Evolutionary conservation across 2,329 filamentous ascomycete species (phyloP).

Genomic region (Nemania abortiva): DNA sequence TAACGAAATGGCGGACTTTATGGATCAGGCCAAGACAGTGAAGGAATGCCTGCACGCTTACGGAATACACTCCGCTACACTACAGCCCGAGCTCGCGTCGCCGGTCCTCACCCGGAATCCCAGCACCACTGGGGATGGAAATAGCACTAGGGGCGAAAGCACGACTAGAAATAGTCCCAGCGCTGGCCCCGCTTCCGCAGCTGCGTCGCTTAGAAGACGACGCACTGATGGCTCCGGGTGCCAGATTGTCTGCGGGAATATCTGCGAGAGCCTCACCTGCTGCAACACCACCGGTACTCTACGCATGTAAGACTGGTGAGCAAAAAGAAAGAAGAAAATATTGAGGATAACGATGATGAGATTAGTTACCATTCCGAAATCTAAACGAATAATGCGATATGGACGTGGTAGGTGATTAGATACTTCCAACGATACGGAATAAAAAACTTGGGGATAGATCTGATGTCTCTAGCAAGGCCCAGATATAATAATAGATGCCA

Average conservation of each 20-base stretch:
- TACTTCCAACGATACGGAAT: background rate
- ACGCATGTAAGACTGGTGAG: conserved; percentile 35
- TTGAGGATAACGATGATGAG: background rate
- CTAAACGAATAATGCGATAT: background rate
- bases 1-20: conserved; percentile 68
- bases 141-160: conserved; percentile 22
- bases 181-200: conserved; percentile 24
- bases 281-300: conserved; percentile 44
- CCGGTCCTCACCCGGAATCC: conserved; percentile 18
- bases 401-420: background rate
- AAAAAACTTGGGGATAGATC: background rate
- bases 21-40: conserved; percentile 70
- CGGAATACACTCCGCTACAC: conserved; percentile 76
- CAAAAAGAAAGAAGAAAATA: background rate
- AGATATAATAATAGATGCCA: background rate
- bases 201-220: conserved; percentile 49
- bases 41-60: conserved; percentile 79
- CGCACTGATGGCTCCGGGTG: conserved; percentile 44
- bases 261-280: conserved; percentile 50
- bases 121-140: background rate
- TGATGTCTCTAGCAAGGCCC: background rate
- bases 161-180: conserved; percentile 7
- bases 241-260: conserved; percentile 50
- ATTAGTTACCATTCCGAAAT: background rate
- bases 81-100: conserved; percentile 71